Evolutionary conservation across 257 asterid genomes (phyloP), one percentile per base, ranked within the genome.

Genomic region (Forsythia suspensa): DNA sequence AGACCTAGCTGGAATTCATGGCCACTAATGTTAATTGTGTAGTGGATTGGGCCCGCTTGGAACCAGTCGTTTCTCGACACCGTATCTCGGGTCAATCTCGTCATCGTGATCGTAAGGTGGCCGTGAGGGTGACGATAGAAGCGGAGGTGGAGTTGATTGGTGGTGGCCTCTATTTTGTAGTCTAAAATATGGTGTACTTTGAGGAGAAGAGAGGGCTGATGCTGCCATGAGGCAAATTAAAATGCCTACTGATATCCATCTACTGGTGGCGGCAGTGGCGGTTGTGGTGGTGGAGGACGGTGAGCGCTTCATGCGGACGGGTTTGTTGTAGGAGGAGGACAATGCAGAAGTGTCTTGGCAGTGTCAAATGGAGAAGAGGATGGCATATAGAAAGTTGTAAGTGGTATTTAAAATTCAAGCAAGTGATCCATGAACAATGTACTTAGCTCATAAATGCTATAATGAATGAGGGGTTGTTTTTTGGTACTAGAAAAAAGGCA

Each of bases 11-110:
- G 4, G 37, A 34, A 42, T 42, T 42, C 36, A 42, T 71, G 39
- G 73, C 73, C 73, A 70, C 51, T 13, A 6, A 11, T 42, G 75
- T 18, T 80, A 85, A 67, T 85, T 85, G 81, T 85, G 89, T 66
- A 82, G 79, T 8, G 87, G 89, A 61, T 85, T 85, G 29, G 89
- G 89, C 20, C 89, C 89, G 29, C 78, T 57, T 0, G 89, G 89
- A 20, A 82, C 87, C 16, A 80, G 73, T 52, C 89, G 74, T 48
- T 82, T 71, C 85, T 85, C 86, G 9, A 72, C 67, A 5, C 74
- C 80, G 44, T 80, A 85, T 68, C 83, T 80, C 0, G 76, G 81
- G 57, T 82, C 84, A 10, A 82, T 82, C 78, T 77, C 77, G 15
- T 67, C 6, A 39, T 69, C 76, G 20, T 36, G 70, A 0, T 71